Base-by-base conservation (phyloP, 495 filamentous ascomycete genomes). In the Amphirosellinia nigrospora region DNA sequence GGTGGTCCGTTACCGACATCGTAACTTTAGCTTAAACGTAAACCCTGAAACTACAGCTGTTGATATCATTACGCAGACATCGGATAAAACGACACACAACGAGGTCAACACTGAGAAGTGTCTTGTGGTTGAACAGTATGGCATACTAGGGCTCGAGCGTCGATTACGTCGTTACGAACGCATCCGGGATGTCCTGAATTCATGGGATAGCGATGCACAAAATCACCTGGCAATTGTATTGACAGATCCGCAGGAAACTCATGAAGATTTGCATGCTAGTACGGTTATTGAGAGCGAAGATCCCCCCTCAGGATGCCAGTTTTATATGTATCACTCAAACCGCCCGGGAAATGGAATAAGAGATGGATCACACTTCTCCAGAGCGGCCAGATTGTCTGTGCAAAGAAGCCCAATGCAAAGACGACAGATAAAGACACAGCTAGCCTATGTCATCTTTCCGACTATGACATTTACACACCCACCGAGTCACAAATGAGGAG, bases 401-500 rank as follows among this genome's bases (percentile, higher is more conserved):
- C 92, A 41, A 97, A 96, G 78, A 94, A 92, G 71, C 70, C 80
- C 11, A 84, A 87, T 50, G 67, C 77, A 1, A 85, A 80, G 50
- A 69, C 79, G 10, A 76, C 79, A 10, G 86, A 89, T 48, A 91
- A 90, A 74, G 91, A 97, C 60, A 76, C 81, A 11, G 78, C 83
- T 0, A 91, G 88, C 70, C 82, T 96, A 38, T 98, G 96, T 76
- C 93, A 97, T 78, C 79, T 99, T 16, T 93, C 94, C 11, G 96
- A 98, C 78, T 99, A 95, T 73, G 96, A 99, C 73, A 92, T 97
- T 48, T 97, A 97, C 79, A 87, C 84, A 9, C 91, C 93, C 11
- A 90, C 87, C 4, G 84, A 89, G 46, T 85, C 87, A 16, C 87
- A 91, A 43, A 80, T 88, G 64, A 79, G 82, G 39, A 87, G 87